These are phyloP conservation scores for Xylariaceae sp. DNA, from an alignment of 2,329 filamentous ascomycete genomes.

Conservation along the genomic window DNA sequence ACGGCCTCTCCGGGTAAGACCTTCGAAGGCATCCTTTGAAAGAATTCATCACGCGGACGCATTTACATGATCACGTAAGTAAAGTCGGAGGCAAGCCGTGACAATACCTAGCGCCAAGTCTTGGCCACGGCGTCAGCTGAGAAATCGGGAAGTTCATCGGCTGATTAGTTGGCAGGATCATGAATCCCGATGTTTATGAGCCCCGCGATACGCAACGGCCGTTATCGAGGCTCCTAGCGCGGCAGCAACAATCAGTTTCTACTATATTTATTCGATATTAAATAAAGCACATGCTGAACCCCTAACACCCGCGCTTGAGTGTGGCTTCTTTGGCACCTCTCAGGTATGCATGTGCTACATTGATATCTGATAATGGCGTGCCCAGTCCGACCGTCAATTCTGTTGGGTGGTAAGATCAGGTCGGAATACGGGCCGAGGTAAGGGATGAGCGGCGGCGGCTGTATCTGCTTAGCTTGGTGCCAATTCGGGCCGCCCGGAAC, in stretches of 20 bases:
- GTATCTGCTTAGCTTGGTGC: constrained; percentile 8
- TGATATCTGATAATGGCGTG: not conserved
- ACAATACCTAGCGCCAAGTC: not conserved
- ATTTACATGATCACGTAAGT: not conserved
- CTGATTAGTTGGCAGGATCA: not conserved
- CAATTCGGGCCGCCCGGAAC: constrained; percentile 18
- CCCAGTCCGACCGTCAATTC: not conserved
- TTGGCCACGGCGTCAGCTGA: not conserved
- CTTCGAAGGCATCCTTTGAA: not conserved
- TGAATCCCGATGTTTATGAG: not conserved
- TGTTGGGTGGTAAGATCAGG: not conserved
- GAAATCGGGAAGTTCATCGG: not conserved
- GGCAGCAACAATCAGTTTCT: not conserved
- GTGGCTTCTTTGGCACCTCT: not conserved
- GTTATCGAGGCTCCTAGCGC: not conserved
- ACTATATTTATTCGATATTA: not conserved
- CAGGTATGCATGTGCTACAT: not conserved
- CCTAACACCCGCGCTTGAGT: not conserved
- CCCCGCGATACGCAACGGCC: not conserved
- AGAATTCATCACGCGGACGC: not conserved
- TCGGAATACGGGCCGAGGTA: constrained; percentile 11
- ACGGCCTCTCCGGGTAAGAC: not conserved
- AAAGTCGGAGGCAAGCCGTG: not conserved
- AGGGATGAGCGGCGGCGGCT: constrained; percentile 1
- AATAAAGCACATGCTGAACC: not conserved